A percentile compares a stretch with the other conserved stretches of the same genome.
Conservation (phyloP, 1,139 yeast species). For the Arxiozyma telluris region DNA sequence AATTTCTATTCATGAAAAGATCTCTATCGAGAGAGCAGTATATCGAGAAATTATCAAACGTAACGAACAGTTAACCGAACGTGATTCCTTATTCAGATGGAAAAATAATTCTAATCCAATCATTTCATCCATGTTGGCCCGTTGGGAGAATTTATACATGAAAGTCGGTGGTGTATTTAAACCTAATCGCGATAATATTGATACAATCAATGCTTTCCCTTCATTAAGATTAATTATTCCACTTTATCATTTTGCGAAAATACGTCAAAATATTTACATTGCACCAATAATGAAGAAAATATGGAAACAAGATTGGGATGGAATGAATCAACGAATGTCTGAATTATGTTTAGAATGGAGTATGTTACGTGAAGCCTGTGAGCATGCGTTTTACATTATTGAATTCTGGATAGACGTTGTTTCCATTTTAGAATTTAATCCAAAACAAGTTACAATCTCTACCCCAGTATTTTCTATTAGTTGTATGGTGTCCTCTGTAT, state of each 20-base stretch:
- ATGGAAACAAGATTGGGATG: conserved; percentile 55
- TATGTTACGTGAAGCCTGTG: conserved; percentile 47
- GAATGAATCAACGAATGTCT: conserved; percentile 48
- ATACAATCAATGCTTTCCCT: conserved; percentile 42
- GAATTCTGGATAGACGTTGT: conserved; percentile 64
- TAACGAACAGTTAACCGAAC: background rate
- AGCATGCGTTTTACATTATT: conserved; percentile 49
- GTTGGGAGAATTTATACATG: conserved; percentile 58
- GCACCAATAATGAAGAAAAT: conserved; percentile 50
- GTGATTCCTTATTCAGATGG: conserved; percentile 40
- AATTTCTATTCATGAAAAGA: conserved; percentile 64
- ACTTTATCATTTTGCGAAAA: conserved; percentile 51
- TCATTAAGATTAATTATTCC: conserved; percentile 59
- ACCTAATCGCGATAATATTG: conserved; percentile 38
- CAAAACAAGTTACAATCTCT: conserved; percentile 31
- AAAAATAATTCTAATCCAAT: conserved; percentile 50
- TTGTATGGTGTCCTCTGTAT: conserved; percentile 52
- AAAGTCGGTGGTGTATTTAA: conserved; percentile 52
- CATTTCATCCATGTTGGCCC: conserved; percentile 44
- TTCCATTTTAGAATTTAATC: conserved; percentile 31
- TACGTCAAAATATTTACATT: conserved; percentile 50
- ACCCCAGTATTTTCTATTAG: conserved; percentile 70
- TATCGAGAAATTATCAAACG: background rate
- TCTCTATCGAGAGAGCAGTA: conserved; percentile 41
- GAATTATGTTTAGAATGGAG: conserved; percentile 34